These are phyloP conservation scores for Phytophthora europaea DNA, from an alignment of 352 stramenopile genomes.

Conservation along the genomic window DNA sequence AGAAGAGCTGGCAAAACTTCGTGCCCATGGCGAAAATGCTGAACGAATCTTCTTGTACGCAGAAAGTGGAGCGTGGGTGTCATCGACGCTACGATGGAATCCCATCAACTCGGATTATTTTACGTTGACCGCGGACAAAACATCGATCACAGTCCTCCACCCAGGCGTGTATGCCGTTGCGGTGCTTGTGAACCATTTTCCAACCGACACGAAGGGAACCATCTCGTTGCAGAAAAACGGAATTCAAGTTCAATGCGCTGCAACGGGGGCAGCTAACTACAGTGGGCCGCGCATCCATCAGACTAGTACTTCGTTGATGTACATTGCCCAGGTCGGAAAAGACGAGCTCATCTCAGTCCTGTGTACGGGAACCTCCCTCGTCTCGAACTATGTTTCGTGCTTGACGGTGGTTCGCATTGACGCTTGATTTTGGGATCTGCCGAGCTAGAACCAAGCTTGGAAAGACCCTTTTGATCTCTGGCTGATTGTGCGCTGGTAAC, in stretches of 20 bases:
- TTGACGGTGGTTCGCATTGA: not conserved
- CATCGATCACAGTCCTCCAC: not conserved
- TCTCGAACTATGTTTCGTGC: not conserved
- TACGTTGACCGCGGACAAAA: not conserved
- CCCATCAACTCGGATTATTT: not conserved
- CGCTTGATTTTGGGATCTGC: not conserved
- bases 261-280: not conserved
- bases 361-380: not conserved
- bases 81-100: slow-evolving; percentile 6
- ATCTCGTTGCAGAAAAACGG: slow-evolving; percentile 1
- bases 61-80: slow-evolving; percentile 4
- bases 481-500: too few species aligned
- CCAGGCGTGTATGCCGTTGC: slow-evolving; percentile 15
- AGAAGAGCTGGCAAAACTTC: slow-evolving; percentile 26
- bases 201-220: not conserved
- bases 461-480: too few species aligned
- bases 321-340: not conserved
- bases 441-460: too few species aligned
- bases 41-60: slow-evolving; percentile 4
- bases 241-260: slow-evolving; percentile 4
- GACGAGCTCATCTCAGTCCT: not conserved
- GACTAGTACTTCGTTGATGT: slow-evolving; percentile 8
- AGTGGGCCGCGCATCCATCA: not conserved
- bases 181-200: slow-evolving; percentile 23
- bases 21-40: not conserved